Base-by-base conservation (phyloP, 495 filamentous ascomycete genomes). In the Oidiodendron maius region DNA sequence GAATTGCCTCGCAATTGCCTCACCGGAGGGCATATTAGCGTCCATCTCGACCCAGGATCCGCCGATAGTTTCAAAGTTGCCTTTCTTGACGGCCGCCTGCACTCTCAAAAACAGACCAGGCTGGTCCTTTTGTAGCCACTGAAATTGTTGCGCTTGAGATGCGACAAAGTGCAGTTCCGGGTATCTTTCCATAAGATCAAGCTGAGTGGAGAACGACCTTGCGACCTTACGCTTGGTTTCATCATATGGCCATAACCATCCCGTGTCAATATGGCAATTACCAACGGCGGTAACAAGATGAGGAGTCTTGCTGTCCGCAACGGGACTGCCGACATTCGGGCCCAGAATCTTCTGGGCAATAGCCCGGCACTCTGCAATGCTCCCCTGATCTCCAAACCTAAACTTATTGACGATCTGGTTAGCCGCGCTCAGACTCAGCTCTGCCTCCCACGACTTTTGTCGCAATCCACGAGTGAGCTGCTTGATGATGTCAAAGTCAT, bases 1-100 rank as follows among this genome's bases (percentile, higher is more conserved):
- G 58, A 98, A 98, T 59, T 98, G 93, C n/a, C 93, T 80, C 42
- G 91, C 82, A 18, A 98, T 74, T 4, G 91, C 95, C 65, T 98
- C 93, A 30, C 93, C 93, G 53, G 89, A 88, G 0, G 93, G 93
- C 74, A 98, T 73, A 64, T 98, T 98, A 32, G 93, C 97, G 60
- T 98, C 93, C 61, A 97, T 91, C 58, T 98, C 93, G n/a, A 98
- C 93, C 93, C 93, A 98, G 65, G 89, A 95, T 35, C 93, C 93
- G 46, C 93, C 93, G 58, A 98, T 87, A 11, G 89, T 88, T 52
- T 96, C 89, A 64, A 98, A 98, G 34, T 76, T 84, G 35, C 89
- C 91, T 46, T 91, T 81, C 59, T 88, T 88, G 30, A 97, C 85
- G 70, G 95, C 91, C 26, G 74, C 67, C 65, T 94, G 95, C 44